A percentile compares a stretch with the other conserved stretches of the same genome.
Evolutionary conservation across 1,284 basidiomycete genomes (phyloP).

Genomic region (Trametes hirsuta): DNA sequence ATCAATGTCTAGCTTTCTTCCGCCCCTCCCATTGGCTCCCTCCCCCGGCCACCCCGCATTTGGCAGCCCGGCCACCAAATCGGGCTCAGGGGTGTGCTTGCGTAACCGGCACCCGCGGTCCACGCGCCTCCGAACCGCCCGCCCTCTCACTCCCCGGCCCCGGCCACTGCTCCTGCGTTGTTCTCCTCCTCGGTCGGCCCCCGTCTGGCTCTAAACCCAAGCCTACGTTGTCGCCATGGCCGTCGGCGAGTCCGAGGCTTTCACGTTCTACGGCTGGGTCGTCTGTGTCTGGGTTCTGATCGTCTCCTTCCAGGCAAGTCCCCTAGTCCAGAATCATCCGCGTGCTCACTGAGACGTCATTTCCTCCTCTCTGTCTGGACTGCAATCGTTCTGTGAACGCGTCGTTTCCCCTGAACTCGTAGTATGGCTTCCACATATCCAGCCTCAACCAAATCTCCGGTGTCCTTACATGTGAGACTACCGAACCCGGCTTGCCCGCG

Average conservation of each 20-base stretch:
- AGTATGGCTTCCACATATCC: slow-evolving; percentile 86
- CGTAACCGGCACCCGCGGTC: not conserved
- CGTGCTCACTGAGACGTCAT: slow-evolving; percentile 5
- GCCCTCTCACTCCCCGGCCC: too few species aligned
- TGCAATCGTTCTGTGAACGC: not conserved
- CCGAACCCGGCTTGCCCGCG: slow-evolving; percentile 17
- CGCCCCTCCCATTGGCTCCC: not conserved
- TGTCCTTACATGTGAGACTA: slow-evolving; percentile 66
- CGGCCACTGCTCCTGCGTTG: too few species aligned
- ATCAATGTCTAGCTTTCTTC: slow-evolving; percentile 3
- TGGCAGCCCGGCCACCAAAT: not conserved
- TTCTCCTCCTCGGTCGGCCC: not conserved
- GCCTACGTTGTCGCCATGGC: slow-evolving; percentile 13
- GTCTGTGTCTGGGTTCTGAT: slow-evolving; percentile 67
- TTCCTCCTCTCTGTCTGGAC: not conserved
- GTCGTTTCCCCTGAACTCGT: not conserved
- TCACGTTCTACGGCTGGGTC: slow-evolving; percentile 64
- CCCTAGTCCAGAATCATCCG: not conserved
- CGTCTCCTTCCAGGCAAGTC: slow-evolving; percentile 63
- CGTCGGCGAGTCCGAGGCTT: slow-evolving; percentile 35
- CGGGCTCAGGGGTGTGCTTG: not conserved
- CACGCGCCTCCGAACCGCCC: too few species aligned
- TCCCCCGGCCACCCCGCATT: not conserved
- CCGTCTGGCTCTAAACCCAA: not conserved
- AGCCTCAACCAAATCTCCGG: slow-evolving; percentile 87